phyloP scores from a whole-genome alignment of 1,284 basidiomycete species.

The Termitomyces sp. region DNA sequence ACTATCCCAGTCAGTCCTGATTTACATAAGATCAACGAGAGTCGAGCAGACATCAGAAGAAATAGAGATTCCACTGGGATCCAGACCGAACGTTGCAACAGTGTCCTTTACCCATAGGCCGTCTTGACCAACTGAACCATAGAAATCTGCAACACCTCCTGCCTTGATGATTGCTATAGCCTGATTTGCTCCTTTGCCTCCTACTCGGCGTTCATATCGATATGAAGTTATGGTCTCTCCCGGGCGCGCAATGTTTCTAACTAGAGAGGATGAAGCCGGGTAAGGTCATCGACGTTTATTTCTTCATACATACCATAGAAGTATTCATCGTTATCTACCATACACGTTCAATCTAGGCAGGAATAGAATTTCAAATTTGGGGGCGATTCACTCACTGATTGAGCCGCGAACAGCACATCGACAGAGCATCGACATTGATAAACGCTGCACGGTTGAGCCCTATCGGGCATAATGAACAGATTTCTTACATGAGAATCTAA shows the following conservation, averaged over 20 bases:
- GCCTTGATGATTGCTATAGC: constrained; percentile 49
- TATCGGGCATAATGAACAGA: too few relatives aligned
- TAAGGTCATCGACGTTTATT: background rate
- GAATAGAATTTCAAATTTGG: background rate
- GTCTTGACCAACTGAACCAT: constrained; percentile 46
- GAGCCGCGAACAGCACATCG: constrained; percentile 40
- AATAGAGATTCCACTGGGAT: constrained; percentile 31
- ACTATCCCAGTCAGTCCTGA: background rate
- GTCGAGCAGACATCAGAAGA: constrained; percentile 32
- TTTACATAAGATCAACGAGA: background rate
- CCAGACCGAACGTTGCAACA: constrained; percentile 34
- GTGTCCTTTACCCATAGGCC: constrained; percentile 40
- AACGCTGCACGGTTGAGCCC: background rate
- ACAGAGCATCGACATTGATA: background rate
- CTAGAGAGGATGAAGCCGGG: constrained; percentile 42
- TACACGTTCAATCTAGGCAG: background rate
- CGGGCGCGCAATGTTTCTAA: constrained; percentile 44
- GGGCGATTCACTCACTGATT: constrained; percentile 37
- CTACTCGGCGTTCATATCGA: constrained; percentile 39
- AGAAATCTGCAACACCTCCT: constrained; percentile 38
- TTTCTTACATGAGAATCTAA: background rate
- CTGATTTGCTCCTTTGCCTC: constrained; percentile 60
- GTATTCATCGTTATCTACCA: constrained; percentile 51
- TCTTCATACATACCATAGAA: constrained; percentile 38
- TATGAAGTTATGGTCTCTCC: constrained; percentile 54